Conservation (phyloP, 495 filamentous ascomycete genomes). For the Aspergillus wentii region DNA sequence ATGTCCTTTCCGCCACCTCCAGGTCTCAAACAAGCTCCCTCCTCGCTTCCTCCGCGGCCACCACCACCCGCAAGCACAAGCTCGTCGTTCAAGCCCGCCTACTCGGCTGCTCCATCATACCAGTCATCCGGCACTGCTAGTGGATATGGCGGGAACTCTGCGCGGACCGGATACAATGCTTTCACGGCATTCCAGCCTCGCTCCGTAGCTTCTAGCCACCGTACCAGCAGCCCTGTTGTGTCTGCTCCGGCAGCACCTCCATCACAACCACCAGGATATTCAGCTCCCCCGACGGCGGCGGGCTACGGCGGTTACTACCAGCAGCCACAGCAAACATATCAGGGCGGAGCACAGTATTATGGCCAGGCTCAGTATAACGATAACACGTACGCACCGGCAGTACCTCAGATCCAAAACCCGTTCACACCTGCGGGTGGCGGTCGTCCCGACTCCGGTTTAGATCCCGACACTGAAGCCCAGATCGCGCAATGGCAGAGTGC, state of each 20-base stretch:
- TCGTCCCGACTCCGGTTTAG: slow-evolving; percentile 47
- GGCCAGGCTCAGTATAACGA: slow-evolving; percentile 49
- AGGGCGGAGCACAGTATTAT: slow-evolving; percentile 43
- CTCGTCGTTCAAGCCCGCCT: slow-evolving; percentile 55
- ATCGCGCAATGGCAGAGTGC: slow-evolving; percentile 97
- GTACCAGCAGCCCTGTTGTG: slow-evolving; percentile 36
- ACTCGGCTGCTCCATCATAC: slow-evolving; percentile 37
- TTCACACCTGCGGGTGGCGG: slow-evolving; percentile 65
- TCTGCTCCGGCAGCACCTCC: slow-evolving; percentile 41
- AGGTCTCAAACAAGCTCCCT: slow-evolving; percentile 67
- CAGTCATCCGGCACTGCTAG: slow-evolving; percentile 31
- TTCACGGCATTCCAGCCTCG: slow-evolving; percentile 61
- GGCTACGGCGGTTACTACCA: slow-evolving; percentile 33
- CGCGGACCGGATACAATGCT: slow-evolving; percentile 30
- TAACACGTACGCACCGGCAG: slow-evolving; percentile 45
- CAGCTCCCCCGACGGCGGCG: slow-evolving; percentile 27
- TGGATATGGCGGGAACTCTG: slow-evolving; percentile 27
- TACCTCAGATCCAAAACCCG: slow-evolving; percentile 80
- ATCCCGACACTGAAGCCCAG: slow-evolving; percentile 86
- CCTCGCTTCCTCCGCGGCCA: slow-evolving; percentile 79
- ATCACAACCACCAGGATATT: slow-evolving; percentile 34
- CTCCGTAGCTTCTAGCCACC: slow-evolving; percentile 51
- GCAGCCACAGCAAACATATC: slow-evolving; percentile 34
- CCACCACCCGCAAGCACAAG: slow-evolving; percentile 56
- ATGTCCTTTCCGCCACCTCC: slow-evolving; percentile 93